Percentiles rank a stretch among this genome's conserved stretches.
Evolutionary conservation across 306 rosid genomes (phyloP).

Genomic region (Coriaria nepalensis): DNA sequence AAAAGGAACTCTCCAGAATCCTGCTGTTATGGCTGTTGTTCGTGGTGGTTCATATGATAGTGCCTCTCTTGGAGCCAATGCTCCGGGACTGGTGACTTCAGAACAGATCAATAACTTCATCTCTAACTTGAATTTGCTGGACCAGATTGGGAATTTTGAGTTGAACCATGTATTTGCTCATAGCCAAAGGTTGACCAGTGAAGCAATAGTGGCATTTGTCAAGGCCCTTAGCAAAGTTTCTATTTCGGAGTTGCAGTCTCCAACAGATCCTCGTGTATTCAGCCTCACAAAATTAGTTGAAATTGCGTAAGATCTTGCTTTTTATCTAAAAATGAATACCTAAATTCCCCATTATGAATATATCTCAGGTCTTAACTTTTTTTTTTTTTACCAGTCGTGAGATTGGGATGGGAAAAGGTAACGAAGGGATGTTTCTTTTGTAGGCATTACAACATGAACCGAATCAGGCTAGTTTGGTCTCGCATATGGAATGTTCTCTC

Average conservation of each 20-base stretch:
- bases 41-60: constrained; percentile 98
- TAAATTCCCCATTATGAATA: neutral
- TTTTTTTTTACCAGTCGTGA: neutral
- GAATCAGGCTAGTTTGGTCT: constrained; percentile 97
- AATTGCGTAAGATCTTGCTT: constrained; percentile 67
- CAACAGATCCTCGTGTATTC: constrained; percentile 97
- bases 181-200: constrained; percentile 97
- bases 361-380: neutral
- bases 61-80: constrained; percentile 53
- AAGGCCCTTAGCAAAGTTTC: constrained; percentile 93
- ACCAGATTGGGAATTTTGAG: constrained; percentile 93
- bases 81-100: constrained; percentile 75
- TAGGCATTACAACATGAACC: constrained; percentile 99
- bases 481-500: constrained; percentile 98
- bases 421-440: constrained; percentile 27
- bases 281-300: constrained; percentile 97
- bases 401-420: constrained; percentile 3
- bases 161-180: constrained; percentile 96
- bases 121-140: constrained; percentile 82
- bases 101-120: constrained; percentile 83
- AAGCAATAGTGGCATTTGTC: constrained; percentile 94
- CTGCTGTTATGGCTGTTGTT: constrained; percentile 89
- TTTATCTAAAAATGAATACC: neutral
- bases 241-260: constrained; percentile 93
- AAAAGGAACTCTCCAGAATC: constrained; percentile 84